Base-by-base conservation (phyloP, 441 rosid genomes). In the Capsella rubella region DNA sequence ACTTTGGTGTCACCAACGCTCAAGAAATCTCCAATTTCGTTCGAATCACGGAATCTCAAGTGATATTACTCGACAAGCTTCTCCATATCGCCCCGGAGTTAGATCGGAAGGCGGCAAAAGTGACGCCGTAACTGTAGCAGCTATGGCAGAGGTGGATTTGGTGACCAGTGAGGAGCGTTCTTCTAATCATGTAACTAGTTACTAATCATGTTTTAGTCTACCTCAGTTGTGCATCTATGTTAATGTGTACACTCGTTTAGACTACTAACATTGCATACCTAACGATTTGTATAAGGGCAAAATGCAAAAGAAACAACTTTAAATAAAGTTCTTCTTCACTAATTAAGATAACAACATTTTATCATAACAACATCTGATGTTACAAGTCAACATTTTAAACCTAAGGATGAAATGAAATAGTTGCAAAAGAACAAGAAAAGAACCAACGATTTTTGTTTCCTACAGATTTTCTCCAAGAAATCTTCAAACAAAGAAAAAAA, bases 1-100 rank as follows among this genome's bases (percentile, higher is more conserved):
- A 40, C 1, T 81, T 81, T 3, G 89, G 92, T 0, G 81, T 85
- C 40, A 40, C 78, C 7, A 89, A 86, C 28, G 85, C 82, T 27
- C 57, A 74, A 42, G 86, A 84, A 53, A 71, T 82, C 37, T 85
- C 89, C 0, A 55, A 56, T 34, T 70, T 87, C 4, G 66, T 72
- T 3, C 60, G 64, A 28, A 69, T 85, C 52, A 80, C 87, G 0
- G 82, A 78, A 42, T 82, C 82, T 49, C 89, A 84, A 47, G 74
- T 89, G 14, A 55, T 50, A 32, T 73, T 76, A 42, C 85, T 87
- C 40, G 79, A 81, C 65, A 72, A 80, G 15, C 65, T 86, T 10
- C 69, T 82, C 18, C 64, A 70, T 5, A 84, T 67, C 11, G 51
- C 18, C 31, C 54, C 49, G 32, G 18, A 15, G 70, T 4, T 37